Percentiles rank a stretch among this genome's conserved stretches.
Evolutionary conservation across 169 alveolate species (phyloP).

Genomic region (Cryptosporidium baileyi): DNA sequence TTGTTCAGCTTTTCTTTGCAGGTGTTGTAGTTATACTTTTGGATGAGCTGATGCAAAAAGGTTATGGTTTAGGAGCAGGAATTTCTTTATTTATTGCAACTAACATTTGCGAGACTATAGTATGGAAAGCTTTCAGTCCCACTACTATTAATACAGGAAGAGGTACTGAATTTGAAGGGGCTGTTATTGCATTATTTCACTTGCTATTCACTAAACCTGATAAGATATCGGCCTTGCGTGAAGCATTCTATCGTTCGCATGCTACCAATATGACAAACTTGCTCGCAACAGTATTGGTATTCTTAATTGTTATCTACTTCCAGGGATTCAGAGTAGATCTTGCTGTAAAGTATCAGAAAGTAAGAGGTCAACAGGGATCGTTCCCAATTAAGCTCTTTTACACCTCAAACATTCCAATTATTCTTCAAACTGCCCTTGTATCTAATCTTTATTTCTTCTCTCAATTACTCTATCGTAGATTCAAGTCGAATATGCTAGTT

Average conservation of each 20-base stretch:
- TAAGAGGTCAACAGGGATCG: constrained; percentile 96
- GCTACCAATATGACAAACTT: constrained; percentile 98
- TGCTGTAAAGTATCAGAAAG: constrained; percentile 92
- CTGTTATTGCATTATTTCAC: constrained; percentile 97
- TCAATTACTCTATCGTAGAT: constrained; percentile 96
- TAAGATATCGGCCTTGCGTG: constrained; percentile 88
- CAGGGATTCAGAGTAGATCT: constrained; percentile 98
- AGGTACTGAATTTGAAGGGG: constrained; percentile 99
- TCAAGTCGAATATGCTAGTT: constrained; percentile 93
- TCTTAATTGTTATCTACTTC: constrained; percentile 97
- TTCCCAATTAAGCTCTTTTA: constrained; percentile 99
- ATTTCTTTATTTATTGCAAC: constrained; percentile 99
- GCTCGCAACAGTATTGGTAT: constrained; percentile 95
- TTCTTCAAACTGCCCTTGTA: constrained; percentile 95
- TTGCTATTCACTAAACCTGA: constrained; percentile 92
- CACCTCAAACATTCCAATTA: constrained; percentile 99
- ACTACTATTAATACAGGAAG: constrained; percentile 97
- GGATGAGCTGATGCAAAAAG: constrained; percentile 99
- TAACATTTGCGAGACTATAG: constrained; percentile 97
- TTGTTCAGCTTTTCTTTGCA: constrained; percentile 96
- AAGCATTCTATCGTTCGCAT: constrained; percentile 95
- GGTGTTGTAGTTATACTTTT: constrained; percentile 98
- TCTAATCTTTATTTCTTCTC: constrained; percentile 99
- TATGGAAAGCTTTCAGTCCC: constrained; percentile 99
- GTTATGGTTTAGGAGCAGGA: constrained; percentile 99